A percentile compares a stretch with the other conserved stretches of the same genome.
phyloP scores from a whole-genome alignment of 75 land plant genomes.

The Picea glauca region DNA sequence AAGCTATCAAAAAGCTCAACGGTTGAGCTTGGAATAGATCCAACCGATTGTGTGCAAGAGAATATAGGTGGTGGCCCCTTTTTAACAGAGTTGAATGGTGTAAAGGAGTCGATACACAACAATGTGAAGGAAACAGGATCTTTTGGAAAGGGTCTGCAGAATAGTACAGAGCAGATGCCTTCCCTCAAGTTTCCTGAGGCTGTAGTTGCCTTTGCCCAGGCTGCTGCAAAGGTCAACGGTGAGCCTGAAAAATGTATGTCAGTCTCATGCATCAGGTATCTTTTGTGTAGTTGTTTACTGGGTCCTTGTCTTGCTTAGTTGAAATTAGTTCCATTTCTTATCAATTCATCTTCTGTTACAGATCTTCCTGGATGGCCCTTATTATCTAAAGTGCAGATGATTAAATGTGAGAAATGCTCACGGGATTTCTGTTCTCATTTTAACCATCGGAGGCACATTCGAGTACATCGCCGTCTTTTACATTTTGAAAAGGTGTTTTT shows the following conservation, averaged over 20 bases:
- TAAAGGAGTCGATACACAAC: conserved; percentile 14
- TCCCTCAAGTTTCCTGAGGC: conserved; percentile 37
- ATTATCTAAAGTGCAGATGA: conserved; percentile 71
- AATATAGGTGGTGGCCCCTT: conserved; percentile 14
- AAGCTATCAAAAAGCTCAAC: conserved; percentile 26
- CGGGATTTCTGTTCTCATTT: conserved; percentile 80
- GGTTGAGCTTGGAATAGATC: conserved; percentile 20
- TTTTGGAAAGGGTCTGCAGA: conserved; percentile 23
- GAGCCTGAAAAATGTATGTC: conserved; percentile 51
- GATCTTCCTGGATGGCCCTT: conserved; percentile 92
- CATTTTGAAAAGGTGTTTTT: conserved; percentile 67
- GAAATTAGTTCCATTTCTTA: conserved; percentile 7
- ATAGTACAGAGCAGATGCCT: conserved; percentile 21
- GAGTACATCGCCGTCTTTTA: conserved; percentile 61
- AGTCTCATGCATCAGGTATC: conserved; percentile 27
- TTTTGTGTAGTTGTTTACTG: conserved; percentile 17
- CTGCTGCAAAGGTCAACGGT: conserved; percentile 53
- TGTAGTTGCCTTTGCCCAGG: conserved; percentile 52
- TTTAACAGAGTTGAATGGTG: conserved; percentile 16
- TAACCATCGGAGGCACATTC: conserved; percentile 77
- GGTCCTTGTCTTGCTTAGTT: conserved; percentile 14
- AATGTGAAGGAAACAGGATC: conserved; percentile 13
- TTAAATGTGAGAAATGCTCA: conserved; percentile 92
- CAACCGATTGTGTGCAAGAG: conserved; percentile 12
- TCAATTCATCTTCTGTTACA: conserved; percentile 14